Base-by-base conservation (phyloP, 352 stramenopile genomes). In the Bremia lactucae region DNA sequence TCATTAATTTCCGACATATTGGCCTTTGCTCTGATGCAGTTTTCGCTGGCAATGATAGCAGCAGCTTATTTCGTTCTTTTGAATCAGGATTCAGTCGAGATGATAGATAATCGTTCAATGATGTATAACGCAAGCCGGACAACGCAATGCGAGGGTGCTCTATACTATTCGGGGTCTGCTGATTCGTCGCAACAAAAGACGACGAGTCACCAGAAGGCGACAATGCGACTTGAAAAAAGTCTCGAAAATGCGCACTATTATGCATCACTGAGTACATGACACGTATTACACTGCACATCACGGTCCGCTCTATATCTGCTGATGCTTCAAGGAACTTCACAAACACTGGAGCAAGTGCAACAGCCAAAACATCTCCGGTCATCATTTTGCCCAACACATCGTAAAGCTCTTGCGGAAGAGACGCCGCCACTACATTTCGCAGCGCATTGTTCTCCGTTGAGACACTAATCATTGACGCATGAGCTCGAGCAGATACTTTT, bases 331-430 rank as follows among this genome's bases (percentile, higher is more conserved):
- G 52, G 18, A 78, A 79, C 22, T 69, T 71, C n/a, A 73, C 54
- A 8, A 83, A 52, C 13, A 79, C 67, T 6, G 67, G 67, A 7
- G 47, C 56, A 26, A 83, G 53, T 8, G 52, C 65, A 11, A 69
- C 50, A 23, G 50, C 59, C 21, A 63, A 67, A 6, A 59, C 61
- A n/a, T 68, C 46, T 6, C 68, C 66, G 16, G 48, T 21, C 11
- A 83, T 39, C 70, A 83, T 83, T 35, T 52, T 62, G 10, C 62
- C 67, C n/a, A 80, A 36, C 8, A 64, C 61, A 47, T 77, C 67
- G 35, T 75, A 73, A 22, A 83, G 39, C 31, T 79, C 67, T 33
- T 42, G 49, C 2, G 70, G 67, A 2, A 62, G 51, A 20, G 77
- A 52, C 10, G 45, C 60, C 4, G 53, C 46, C 36, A 73, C 41